phyloP scores from a whole-genome alignment of 139 green algal genomes.

The Chlorella vulgaris region DNA sequence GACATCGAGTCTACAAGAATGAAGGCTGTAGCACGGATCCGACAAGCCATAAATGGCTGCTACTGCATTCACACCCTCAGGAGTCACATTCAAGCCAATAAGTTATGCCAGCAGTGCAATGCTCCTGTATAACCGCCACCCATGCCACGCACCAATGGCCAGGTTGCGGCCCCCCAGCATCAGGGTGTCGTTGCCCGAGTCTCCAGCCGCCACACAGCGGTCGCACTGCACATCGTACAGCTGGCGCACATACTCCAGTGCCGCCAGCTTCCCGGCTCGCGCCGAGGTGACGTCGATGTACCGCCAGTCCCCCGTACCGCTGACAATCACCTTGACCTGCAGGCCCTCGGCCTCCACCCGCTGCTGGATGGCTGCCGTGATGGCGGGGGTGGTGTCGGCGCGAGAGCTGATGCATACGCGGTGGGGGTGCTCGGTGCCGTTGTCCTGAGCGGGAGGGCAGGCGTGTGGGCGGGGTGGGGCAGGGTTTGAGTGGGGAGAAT shows the following conservation, averaged over 20 bases:
- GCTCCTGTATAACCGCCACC: no score
- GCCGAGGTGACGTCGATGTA: constrained; percentile 86
- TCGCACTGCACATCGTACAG: constrained; percentile 62
- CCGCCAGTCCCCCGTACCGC: constrained; percentile 78
- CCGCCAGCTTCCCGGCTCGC: constrained; percentile 82
- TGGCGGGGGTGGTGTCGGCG: not conserved
- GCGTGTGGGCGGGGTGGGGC: not conserved
- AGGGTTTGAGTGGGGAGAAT: no score
- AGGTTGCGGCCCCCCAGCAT: constrained; percentile 79
- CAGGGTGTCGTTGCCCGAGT: constrained; percentile 93
- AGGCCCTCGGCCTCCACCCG: not conserved
- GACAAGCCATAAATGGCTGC: no score
- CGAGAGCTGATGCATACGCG: constrained; percentile 48
- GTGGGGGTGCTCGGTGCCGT: constrained; percentile 89
- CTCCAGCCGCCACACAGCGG: constrained; percentile 85
- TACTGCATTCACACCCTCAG: no score
- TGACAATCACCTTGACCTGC: constrained; percentile 75
- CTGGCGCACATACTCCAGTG: constrained; percentile 79
- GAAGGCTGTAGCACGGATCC: no score
- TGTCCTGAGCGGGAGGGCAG: constrained; percentile 69
- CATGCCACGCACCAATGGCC: constrained; percentile 51
- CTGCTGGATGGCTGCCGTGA: constrained; percentile 1
- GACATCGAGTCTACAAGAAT: no score
- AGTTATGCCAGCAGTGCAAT: no score
- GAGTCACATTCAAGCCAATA: no score